These are phyloP conservation scores for Ganoderma boninense DNA, from an alignment of 1,284 basidiomycete genomes.

Conservation along the genomic window DNA sequence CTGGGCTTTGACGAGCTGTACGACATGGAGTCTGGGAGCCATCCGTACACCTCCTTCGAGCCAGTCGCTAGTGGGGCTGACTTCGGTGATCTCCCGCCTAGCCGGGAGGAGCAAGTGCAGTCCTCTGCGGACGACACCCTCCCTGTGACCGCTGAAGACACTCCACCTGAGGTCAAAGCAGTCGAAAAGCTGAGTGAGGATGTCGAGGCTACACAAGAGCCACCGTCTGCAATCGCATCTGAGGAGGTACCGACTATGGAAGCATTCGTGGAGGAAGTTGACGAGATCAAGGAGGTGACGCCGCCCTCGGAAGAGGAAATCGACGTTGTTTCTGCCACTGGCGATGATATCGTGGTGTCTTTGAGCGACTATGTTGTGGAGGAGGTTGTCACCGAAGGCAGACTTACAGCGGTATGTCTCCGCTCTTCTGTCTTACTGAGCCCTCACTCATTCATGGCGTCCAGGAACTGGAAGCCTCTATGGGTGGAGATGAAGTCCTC, in stretches of 20 bases:
- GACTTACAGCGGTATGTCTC: constrained; percentile 37
- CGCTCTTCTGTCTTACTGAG: neutral
- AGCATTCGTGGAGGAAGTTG: constrained; percentile 14
- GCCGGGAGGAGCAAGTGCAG: constrained; percentile 2
- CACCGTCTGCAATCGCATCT: neutral
- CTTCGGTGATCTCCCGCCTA: constrained; percentile 32
- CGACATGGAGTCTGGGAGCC: constrained; percentile 27
- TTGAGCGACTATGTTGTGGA: constrained; percentile 38
- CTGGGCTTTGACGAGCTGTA: constrained; percentile 39
- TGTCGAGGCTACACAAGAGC: neutral
- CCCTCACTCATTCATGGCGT: neutral
- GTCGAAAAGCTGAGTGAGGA: neutral
- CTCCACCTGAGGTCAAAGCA: too few relatives aligned
- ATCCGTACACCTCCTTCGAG: constrained; percentile 20
- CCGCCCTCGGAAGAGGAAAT: constrained; percentile 1
- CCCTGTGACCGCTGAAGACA: neutral
- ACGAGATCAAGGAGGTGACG: constrained; percentile 7
- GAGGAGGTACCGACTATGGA: neutral
- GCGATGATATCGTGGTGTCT: constrained; percentile 4
- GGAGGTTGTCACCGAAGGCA: constrained; percentile 37
- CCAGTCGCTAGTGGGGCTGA: constrained; percentile 26
- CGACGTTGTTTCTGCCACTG: constrained; percentile 18
- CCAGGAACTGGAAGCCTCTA: constrained; percentile 33
- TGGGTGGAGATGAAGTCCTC: neutral
- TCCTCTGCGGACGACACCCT: neutral